Evolutionary conservation across 176 grass and related monocot genomes (phyloP).

Genomic region (Puya raimondii): DNA sequence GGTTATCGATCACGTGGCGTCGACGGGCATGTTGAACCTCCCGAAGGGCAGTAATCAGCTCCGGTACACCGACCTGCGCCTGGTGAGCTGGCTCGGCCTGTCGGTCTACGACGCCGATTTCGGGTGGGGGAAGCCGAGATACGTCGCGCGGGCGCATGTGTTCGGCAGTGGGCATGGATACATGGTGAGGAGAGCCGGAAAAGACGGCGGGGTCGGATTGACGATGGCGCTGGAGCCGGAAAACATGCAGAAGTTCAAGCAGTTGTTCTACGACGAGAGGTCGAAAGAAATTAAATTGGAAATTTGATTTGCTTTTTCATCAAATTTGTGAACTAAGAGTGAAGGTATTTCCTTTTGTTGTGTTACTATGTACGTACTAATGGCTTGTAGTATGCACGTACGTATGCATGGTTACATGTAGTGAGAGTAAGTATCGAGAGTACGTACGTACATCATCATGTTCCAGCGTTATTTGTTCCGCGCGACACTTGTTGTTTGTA

Average conservation of each 20-base stretch:
- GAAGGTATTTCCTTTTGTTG: no score
- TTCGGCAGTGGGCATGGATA: background rate
- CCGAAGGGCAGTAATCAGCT: background rate
- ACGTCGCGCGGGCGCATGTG: background rate
- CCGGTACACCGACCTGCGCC: background rate
- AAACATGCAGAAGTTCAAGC: constrained; percentile 10
- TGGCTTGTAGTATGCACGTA: no score
- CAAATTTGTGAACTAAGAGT: no score
- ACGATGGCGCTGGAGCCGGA: constrained; percentile 9
- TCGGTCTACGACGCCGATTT: constrained; percentile 4
- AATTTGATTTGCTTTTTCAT: no score
- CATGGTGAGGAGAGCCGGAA: background rate
- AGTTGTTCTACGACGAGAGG: background rate
- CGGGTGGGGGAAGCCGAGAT: constrained; percentile 16
- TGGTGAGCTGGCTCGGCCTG: constrained; percentile 2
- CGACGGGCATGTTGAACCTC: background rate
- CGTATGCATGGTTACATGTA: no score
- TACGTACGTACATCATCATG: no score
- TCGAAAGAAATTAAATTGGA: no score
- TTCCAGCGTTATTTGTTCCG: no score
- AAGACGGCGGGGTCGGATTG: constrained; percentile 3
- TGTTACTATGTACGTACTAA: no score
- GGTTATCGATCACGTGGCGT: constrained; percentile 4
- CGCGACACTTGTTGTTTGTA: no score
- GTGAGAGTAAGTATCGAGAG: no score